These are phyloP conservation scores for Thermothelomyces thermophilus DNA, from an alignment of 2,329 filamentous ascomycete genomes.

Conservation along the genomic window DNA sequence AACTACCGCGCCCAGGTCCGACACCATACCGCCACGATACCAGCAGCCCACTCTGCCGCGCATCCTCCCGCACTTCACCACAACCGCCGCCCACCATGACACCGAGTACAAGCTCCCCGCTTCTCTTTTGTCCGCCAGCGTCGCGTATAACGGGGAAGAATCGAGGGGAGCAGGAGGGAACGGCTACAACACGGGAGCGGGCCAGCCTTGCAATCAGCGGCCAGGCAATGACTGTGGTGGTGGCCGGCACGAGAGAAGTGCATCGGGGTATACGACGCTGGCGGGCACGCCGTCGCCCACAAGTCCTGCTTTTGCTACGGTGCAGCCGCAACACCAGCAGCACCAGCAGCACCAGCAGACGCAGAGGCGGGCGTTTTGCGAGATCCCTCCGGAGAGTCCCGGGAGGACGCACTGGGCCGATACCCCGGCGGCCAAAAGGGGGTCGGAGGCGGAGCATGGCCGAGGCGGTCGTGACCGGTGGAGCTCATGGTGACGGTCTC, in stretches of 20 bases:
- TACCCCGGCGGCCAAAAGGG: too few species aligned
- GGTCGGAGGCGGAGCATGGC: too few species aligned
- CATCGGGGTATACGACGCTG: conserved; percentile 19
- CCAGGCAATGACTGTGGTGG: background rate
- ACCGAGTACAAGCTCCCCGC: conserved; percentile 6
- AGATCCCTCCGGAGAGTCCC: background rate
- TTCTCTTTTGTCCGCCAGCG: background rate
- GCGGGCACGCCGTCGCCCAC: conserved; percentile 15
- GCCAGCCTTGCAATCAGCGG: background rate
- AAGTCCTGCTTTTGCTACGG: background rate
- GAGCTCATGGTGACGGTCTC: background rate
- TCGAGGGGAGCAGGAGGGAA: too few species aligned
- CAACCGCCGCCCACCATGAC: conserved; percentile 15
- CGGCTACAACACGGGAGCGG: too few species aligned
- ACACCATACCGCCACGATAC: too few species aligned
- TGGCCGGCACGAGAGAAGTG: conserved; percentile 12
- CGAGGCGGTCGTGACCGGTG: too few species aligned
- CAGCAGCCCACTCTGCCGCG: conserved; percentile 16
- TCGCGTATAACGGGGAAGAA: background rate
- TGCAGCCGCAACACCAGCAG: background rate
- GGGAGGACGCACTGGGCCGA: background rate
- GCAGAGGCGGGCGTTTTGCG: background rate
- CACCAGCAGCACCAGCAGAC: background rate
- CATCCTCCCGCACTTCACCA: conserved; percentile 15
- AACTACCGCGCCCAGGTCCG: background rate